Evolutionary conservation across 352 stramenopile species (phyloP).

Genomic region (Phytophthora citrophthora): DNA sequence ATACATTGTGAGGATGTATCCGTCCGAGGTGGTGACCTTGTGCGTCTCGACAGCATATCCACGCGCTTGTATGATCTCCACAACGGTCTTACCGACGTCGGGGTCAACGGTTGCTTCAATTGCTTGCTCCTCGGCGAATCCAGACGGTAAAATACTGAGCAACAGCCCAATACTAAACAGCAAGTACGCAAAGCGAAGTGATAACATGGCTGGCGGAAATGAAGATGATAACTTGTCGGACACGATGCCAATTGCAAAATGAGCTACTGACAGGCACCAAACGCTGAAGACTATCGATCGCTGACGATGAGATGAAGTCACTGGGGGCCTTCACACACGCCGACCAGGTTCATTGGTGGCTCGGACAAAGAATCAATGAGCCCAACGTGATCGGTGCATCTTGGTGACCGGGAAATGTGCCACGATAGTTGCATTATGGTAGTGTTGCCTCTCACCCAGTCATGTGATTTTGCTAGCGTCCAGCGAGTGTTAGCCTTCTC

Average conservation of each 20-base stretch:
- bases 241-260: slow-evolving; percentile 19
- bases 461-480: slow-evolving; percentile 3
- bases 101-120: slow-evolving; percentile 31
- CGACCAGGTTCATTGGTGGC: not conserved
- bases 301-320: slow-evolving; percentile 1
- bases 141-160: slow-evolving; percentile 15
- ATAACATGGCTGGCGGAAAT: slow-evolving; percentile 1
- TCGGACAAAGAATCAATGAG: slow-evolving; percentile 5
- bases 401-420: slow-evolving; percentile 7
- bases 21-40: slow-evolving; percentile 59
- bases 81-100: slow-evolving; percentile 52
- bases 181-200: not conserved
- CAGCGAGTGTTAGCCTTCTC: no score
- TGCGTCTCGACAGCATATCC: slow-evolving; percentile 66
- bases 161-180: slow-evolving; percentile 13
- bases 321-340: no score
- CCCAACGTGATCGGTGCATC: slow-evolving; percentile 11
- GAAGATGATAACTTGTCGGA: not conserved
- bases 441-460: slow-evolving; percentile 8
- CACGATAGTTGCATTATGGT: slow-evolving; percentile 10
- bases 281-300: slow-evolving; percentile 1
- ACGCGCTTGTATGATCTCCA: slow-evolving; percentile 48
- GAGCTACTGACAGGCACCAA: not conserved
- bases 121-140: slow-evolving; percentile 12
- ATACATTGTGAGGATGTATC: slow-evolving; percentile 75